phyloP scores from a whole-genome alignment of 192 early-diverging fungal species.

The Coemansia sp. region DNA sequence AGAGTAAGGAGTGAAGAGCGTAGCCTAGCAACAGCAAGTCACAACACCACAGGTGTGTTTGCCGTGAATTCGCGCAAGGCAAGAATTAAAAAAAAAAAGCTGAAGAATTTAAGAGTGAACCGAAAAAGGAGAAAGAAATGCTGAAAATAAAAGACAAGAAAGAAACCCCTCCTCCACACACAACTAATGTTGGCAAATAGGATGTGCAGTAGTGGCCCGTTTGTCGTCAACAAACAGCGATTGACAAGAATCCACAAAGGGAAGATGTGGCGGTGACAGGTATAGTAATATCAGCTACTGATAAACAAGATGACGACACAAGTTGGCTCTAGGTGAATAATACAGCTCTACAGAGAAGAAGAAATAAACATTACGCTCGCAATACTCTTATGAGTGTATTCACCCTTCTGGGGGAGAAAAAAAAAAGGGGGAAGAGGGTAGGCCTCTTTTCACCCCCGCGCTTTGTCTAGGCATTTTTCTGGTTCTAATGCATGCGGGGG shows the following conservation, averaged over 20 bases:
- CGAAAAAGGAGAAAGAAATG: constrained; percentile 2
- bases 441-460: background rate
- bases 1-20: background rate
- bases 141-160: background rate
- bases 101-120: background rate
- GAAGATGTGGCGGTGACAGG: background rate
- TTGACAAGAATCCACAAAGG: constrained; percentile 1
- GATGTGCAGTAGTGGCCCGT: background rate
- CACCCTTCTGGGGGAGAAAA: background rate
- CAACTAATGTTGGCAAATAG: background rate
- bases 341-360: background rate
- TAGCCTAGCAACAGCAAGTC: background rate
- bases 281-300: background rate
- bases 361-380: background rate
- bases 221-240: background rate
- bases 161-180: background rate
- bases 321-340: background rate
- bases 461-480: constrained; percentile 1
- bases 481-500: background rate
- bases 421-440: background rate
- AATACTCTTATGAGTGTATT: background rate
- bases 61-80: background rate
- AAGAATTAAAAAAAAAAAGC: background rate
- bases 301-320: background rate
- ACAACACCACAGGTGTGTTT: background rate